Evolutionary conservation across 441 rosid species (phyloP).

Genomic region (Pelargonium citronellum): DNA sequence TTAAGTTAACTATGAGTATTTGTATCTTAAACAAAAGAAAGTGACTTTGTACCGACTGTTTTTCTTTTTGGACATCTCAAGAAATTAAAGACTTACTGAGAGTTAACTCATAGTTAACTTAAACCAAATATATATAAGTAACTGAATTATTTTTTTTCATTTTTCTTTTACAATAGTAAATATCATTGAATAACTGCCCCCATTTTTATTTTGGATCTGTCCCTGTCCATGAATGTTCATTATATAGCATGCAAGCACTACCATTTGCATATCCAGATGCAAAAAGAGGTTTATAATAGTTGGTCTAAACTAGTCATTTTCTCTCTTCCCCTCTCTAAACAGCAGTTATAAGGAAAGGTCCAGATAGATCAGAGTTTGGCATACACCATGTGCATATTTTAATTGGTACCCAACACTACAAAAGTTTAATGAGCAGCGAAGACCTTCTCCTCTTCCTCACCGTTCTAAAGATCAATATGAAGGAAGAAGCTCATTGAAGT

Average conservation of each 20-base stretch:
- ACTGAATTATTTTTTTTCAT: too few relatives aligned
- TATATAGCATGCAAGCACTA: background rate
- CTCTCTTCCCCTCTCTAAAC: background rate
- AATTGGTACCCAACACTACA: background rate
- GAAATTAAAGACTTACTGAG: too few relatives aligned
- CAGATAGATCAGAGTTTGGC: background rate
- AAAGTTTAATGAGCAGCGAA: background rate
- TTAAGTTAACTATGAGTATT: too few relatives aligned
- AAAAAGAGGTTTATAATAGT: too few relatives aligned
- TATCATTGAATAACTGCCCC: too few relatives aligned
- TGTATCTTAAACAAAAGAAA: too few relatives aligned
- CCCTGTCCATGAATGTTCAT: background rate
- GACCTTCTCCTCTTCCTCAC: background rate
- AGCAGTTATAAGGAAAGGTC: background rate
- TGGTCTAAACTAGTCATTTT: background rate
- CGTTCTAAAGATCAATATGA: background rate
- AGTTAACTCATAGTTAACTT: too few relatives aligned
- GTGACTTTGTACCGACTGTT: too few relatives aligned
- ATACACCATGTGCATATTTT: background rate
- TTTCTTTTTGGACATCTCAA: too few relatives aligned
- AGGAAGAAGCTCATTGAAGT: slow-evolving; percentile 2
- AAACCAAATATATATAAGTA: too few relatives aligned
- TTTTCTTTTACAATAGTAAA: too few relatives aligned
- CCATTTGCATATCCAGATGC: background rate
- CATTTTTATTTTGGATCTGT: background rate